Percentiles rank a stretch among this genome's conserved stretches.
These are phyloP conservation scores for Fusarium subtropicale DNA, from an alignment of 2,329 filamentous ascomycete genomes.

Conservation along the genomic window DNA sequence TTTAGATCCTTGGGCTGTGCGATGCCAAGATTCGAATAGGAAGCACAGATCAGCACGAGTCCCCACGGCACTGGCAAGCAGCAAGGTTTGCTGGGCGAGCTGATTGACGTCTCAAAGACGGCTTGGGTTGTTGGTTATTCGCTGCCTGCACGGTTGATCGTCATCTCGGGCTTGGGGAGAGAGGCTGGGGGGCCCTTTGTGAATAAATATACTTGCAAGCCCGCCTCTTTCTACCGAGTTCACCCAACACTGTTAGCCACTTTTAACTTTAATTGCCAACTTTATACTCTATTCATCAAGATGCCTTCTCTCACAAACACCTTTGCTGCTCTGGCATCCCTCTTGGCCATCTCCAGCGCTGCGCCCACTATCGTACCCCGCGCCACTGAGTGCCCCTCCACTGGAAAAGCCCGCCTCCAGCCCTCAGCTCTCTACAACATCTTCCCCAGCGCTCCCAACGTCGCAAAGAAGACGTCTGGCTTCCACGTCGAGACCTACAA, in stretches of 20 bases:
- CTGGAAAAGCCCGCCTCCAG: conserved; percentile 2
- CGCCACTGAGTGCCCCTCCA: conserved; percentile 21
- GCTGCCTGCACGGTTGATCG: conserved; percentile 22
- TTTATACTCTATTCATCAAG: background rate
- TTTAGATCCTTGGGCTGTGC: conserved; percentile 17
- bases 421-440: conserved; percentile 36
- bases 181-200: conserved; percentile 12
- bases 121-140: background rate
- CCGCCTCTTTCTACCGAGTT: background rate
- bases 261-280: background rate
- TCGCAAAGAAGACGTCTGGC: conserved; percentile 26
- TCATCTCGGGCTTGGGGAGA: conserved; percentile 5
- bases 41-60: conserved; percentile 21
- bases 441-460: conserved; percentile 32
- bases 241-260: conserved; percentile 1
- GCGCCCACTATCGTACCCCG: conserved; percentile 23
- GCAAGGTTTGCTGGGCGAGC: background rate
- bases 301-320: conserved; percentile 25
- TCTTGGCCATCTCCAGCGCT: conserved; percentile 24
- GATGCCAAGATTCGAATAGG: conserved; percentile 18
- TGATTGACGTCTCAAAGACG: background rate
- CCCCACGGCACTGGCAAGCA: conserved; percentile 1
- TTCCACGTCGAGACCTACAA: conserved; percentile 44
- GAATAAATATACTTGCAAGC: conserved; percentile 21
- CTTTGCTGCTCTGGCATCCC: conserved; percentile 19